Percentiles rank a stretch among this genome's conserved stretches.
Conservation (phyloP, 176 grass and related monocot species). For the Bonia amplexicaulis region DNA sequence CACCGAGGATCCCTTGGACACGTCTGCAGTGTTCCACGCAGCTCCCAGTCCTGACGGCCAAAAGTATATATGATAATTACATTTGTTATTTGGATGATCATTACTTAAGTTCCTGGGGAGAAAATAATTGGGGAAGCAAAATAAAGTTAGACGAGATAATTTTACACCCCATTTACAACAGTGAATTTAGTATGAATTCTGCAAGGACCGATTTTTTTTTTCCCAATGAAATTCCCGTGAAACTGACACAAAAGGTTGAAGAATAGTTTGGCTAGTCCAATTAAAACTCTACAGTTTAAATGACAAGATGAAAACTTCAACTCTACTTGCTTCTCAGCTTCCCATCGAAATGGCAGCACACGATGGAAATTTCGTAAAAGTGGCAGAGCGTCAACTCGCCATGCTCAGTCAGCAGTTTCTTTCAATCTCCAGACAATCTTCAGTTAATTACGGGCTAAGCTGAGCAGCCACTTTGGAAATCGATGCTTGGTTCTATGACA, state of each 20-base stretch:
- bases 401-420: background rate
- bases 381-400: background rate
- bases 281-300: background rate
- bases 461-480: background rate
- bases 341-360: too few species aligned
- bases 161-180: background rate
- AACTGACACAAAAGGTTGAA: background rate
- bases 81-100: background rate
- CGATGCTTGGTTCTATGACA: background rate
- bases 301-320: background rate
- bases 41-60: slow-evolving; percentile 60
- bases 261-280: background rate
- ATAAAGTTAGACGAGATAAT: background rate
- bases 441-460: background rate
- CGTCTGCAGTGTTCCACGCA: slow-evolving; percentile 86
- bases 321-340: background rate
- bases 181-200: background rate
- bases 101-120: background rate
- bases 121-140: background rate
- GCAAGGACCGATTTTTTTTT: background rate
- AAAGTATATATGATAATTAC: background rate
- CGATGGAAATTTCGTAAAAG: background rate
- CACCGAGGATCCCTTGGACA: slow-evolving; percentile 49
- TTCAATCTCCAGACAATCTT: background rate
- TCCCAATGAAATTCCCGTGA: background rate